Evolutionary conservation across 371 early-diverging fungal genomes (phyloP), one percentile per base, ranked within the genome.

Genomic region (Mycotypha africana): DNA sequence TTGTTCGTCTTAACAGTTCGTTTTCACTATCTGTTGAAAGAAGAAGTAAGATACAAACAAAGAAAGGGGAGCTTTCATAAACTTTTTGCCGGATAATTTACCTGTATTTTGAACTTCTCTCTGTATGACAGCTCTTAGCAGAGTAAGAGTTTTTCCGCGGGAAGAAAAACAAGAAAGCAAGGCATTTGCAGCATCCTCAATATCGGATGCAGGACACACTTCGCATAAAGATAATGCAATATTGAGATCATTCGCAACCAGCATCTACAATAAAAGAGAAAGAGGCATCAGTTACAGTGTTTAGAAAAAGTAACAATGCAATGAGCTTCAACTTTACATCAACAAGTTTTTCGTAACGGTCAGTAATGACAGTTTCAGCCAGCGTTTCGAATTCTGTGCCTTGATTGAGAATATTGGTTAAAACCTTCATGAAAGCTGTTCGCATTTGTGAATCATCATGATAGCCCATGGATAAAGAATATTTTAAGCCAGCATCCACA

Each of bases 401-500:
- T 56, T 86, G 81, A 45, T 89, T 85, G 24, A 95, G 64, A 38
- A 95, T 85, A 50, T 93, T 90, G 17, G 94, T 91, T 53, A 95
- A 67, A 19, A 95, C 94, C 46, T 92, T 86, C 75, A 91, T 92
- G 45, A 95, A 95, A 7, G 93, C 85, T 0, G 91, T 85, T 16
- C 94, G 77, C 35, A 88, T 91, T 42, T 85, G 81, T 14, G 82
- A 71, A 62, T 95, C 94, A 56, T 93, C 93, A 52, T 95, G 89
- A 50, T 95, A 95, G 17, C 91, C 91, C 82, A 92, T 88, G 0
- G 91, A 82, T 19, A 95, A 67, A 26, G 93, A 92, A 60, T 86
- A 89, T 56, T 89, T 86, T 44, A 95, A 72, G 17, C 93, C 95
- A 41, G 88, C 81, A 56, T 93, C 94, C 30, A 95, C 82, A 65